Base-by-base conservation (phyloP, 2,329 filamentous ascomycete species). In the Blumeria hordei region DNA sequence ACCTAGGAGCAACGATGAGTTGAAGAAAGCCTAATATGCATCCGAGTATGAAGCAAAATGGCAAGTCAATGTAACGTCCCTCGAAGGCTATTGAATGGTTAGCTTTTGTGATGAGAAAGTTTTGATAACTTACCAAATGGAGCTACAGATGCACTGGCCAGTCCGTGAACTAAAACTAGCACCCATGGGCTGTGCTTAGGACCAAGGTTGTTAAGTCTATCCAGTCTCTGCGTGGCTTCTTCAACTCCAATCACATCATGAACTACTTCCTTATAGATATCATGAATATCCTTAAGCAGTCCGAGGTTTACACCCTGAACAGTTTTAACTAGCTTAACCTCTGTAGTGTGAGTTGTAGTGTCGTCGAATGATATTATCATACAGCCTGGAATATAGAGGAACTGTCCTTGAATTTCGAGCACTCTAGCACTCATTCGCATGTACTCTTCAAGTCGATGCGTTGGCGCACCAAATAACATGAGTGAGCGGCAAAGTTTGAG, bases 321-420 rank as follows among this genome's bases (percentile, higher is more conserved):
- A 0, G 78, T 75, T 43, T 80, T 76, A 6, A 88, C 79, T 35
- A 88, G 74, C 68, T 85, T 85, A 58, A 88, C 83, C 64, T 87
- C 83, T n/a, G 82, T 82, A 0, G 84, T 88, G 63, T 88, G 83
- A 0, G 83, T 85, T 0, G 70, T 69, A 5, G 70, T 68, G 66
- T 90, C 85, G 63, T 85, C 88, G 63, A 95, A 94, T 4, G 86
- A 90, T 64, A 94, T 83, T 56, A 95, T 85, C 88, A 95, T 95
- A 64, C 85, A 93, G 0, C 85, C 85, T 0, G 88, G 88, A 34
- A 94, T 78, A 65, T 94, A 95, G 21, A 94, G 70, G 61, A 92
- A 94, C 62, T 94, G 87, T 6, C 83, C 83, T 60, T 94, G 84
- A 14, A 94, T 88, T 66, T 88, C 85, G 39, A 95, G 74, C 1